phyloP scores from a whole-genome alignment of 2,329 filamentous ascomycete genomes.

The Trichothecium sympodiale region DNA sequence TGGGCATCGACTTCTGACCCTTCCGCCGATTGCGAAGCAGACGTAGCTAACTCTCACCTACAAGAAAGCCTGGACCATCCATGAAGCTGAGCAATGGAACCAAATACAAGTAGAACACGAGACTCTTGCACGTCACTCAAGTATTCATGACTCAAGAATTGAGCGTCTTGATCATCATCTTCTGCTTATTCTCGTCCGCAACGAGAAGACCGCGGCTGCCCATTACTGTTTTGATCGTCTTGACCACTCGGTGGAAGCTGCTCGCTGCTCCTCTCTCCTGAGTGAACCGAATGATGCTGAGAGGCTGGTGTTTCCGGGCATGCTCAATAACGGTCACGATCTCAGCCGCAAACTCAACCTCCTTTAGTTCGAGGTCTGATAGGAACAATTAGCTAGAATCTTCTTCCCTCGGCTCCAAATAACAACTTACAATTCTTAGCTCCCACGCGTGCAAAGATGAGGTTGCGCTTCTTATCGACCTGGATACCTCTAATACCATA shows the following conservation, averaged over 20 bases:
- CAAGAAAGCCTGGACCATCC: too few relatives aligned
- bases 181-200: constrained; percentile 51
- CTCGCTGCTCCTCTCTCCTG: constrained; percentile 88
- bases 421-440: constrained; percentile 63
- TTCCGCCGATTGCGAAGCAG: too few relatives aligned
- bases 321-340: constrained; percentile 85
- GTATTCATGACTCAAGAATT: constrained; percentile 28
- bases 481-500: constrained; percentile 73
- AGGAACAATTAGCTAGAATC: constrained; percentile 13
- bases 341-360: constrained; percentile 79
- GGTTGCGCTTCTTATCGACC: constrained; percentile 67
- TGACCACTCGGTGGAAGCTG: constrained; percentile 75
- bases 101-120: too few relatives aligned
- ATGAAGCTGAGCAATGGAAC: too few relatives aligned
- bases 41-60: too few relatives aligned
- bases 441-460: constrained; percentile 69
- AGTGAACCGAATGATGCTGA: constrained; percentile 76
- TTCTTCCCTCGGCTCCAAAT: background rate
- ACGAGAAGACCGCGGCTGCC: constrained; percentile 56
- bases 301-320: constrained; percentile 59
- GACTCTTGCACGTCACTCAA: too few relatives aligned
- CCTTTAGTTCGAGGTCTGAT: constrained; percentile 67
- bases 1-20: too few relatives aligned
- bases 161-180: constrained; percentile 64
- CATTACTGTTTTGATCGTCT: constrained; percentile 62